Evolutionary conservation across 306 rosid species (phyloP), one percentile per base, ranked within the genome.

Genomic region (Astragalus membranaceus): DNA sequence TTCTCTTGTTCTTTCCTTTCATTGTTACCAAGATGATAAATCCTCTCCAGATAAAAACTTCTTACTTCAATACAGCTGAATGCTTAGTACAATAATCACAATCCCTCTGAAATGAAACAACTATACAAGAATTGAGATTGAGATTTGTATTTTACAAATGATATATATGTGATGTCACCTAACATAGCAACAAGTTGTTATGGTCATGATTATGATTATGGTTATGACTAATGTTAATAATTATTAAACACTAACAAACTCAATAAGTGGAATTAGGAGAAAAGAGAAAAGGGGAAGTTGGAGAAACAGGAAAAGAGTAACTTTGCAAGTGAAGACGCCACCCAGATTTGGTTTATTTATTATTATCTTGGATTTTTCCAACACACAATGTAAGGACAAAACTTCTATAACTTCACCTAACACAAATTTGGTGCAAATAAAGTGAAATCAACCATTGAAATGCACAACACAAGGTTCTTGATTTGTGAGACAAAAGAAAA

Each of bases 1-100:
- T 72, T 68, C 90, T 81, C 81, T 85, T 69, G 77, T 62, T 78
- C 87, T 91, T 94, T 50, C 91, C 88, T 80, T 76, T 90, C 99
- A 94, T 94, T 51, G 70, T 77, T 66, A 30, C 67, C 58, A 56
- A 47, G 33, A 64, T 42, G 12, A 70, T 41, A 32, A 26, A 46
- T 53, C 20, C 55, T 49, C 72, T 33, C 77, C 13, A 77, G 52
- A 26, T 12, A 53, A 42, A 54, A 64, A 74, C 60, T 69, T 15
- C 55, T 73, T 41, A 53, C 80, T 78, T 78, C 77, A 81, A 72
- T 75, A 74, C 54, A 41, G 37, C 42, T 36, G 69, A 77, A 69
- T 42, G 6, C 54, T 32, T 16, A 43, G 75, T 10, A 65, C 42
- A 75, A 44, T 49, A 49, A 59, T 23, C 81, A 67, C 73, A 79